These are phyloP conservation scores for Fusarium equiseti DNA, from an alignment of 2,329 filamentous ascomycete species.

Conservation along the genomic window DNA sequence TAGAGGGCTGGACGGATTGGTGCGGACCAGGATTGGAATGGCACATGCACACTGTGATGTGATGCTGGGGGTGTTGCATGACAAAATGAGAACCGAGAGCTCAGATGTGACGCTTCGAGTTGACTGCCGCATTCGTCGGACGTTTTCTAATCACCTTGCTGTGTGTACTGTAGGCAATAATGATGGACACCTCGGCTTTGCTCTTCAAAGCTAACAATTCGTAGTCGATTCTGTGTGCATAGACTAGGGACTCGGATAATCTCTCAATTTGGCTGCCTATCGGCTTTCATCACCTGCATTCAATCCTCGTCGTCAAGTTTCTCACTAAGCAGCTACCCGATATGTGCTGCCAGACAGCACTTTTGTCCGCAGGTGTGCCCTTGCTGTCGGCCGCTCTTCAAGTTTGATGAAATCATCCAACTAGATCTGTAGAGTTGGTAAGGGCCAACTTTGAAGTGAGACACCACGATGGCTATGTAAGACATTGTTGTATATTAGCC, in stretches of 20 bases:
- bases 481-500: conserved; percentile 35
- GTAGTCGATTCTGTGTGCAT: conserved; percentile 16
- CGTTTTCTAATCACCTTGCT: neutral
- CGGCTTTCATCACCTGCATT: conserved; percentile 30
- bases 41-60: conserved; percentile 42
- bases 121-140: conserved; percentile 31
- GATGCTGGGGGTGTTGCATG: conserved; percentile 37
- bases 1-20: conserved; percentile 38
- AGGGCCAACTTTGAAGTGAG: conserved; percentile 16
- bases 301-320: conserved; percentile 19
- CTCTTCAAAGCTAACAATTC: conserved; percentile 26
- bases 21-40: conserved; percentile 22
- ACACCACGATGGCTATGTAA: conserved; percentile 37
- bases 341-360: conserved; percentile 34
- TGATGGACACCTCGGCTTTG: conserved; percentile 29
- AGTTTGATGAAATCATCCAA: conserved; percentile 21
- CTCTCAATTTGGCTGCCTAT: conserved; percentile 24
- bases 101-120: conserved; percentile 38
- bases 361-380: conserved; percentile 18
- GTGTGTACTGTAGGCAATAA: conserved; percentile 6
- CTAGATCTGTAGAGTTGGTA: conserved; percentile 8
- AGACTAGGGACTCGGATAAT: conserved; percentile 24
- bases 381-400: conserved; percentile 16
- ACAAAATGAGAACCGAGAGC: conserved; percentile 37
- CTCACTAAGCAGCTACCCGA: conserved; percentile 33